Evolutionary conservation across 1,284 basidiomycete species (phyloP).

Genomic region (Marasmius fiardii): DNA sequence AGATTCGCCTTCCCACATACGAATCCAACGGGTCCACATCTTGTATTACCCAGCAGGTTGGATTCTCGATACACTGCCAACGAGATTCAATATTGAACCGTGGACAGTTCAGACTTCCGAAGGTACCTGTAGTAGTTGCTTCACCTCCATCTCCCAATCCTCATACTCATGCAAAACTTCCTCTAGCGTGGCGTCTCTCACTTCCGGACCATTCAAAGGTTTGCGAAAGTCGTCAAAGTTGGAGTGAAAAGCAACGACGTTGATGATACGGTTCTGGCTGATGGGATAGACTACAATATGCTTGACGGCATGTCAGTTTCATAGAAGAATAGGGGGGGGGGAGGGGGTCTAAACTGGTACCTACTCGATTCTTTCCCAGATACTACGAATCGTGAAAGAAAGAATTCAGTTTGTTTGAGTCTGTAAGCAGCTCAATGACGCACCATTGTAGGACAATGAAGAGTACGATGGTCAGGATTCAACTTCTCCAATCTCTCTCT

Average conservation of each 20-base stretch:
- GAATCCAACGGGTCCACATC: conserved; percentile 25
- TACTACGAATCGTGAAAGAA: conserved; percentile 34
- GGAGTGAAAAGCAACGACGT: conserved; percentile 36
- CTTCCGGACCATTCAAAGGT: conserved; percentile 31
- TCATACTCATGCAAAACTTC: conserved; percentile 28
- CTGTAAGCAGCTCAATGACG: conserved; percentile 15
- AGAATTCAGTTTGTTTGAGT: neutral
- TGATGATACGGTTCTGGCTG: conserved; percentile 36
- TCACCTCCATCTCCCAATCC: conserved; percentile 40
- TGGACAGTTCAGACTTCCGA: neutral
- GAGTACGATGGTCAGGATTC: conserved; percentile 30
- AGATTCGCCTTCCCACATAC: conserved; percentile 24
- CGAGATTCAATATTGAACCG: neutral
- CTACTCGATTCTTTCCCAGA: conserved; percentile 37
- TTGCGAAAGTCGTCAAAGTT: conserved; percentile 31
- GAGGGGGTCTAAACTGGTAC: too few species aligned
- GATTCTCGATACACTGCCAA: conserved; percentile 13
- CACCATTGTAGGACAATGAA: conserved; percentile 33
- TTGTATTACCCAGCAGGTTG: conserved; percentile 16
- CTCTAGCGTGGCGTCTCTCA: conserved; percentile 25
- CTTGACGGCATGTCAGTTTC: conserved; percentile 22
- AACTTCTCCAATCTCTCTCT: conserved; percentile 29
- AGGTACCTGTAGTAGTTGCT: conserved; percentile 38
- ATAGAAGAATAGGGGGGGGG: neutral
- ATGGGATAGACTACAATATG: conserved; percentile 44